These are phyloP conservation scores for Talaromyces stipitatus DNA, from an alignment of 495 filamentous ascomycete species.

Conservation along the genomic window DNA sequence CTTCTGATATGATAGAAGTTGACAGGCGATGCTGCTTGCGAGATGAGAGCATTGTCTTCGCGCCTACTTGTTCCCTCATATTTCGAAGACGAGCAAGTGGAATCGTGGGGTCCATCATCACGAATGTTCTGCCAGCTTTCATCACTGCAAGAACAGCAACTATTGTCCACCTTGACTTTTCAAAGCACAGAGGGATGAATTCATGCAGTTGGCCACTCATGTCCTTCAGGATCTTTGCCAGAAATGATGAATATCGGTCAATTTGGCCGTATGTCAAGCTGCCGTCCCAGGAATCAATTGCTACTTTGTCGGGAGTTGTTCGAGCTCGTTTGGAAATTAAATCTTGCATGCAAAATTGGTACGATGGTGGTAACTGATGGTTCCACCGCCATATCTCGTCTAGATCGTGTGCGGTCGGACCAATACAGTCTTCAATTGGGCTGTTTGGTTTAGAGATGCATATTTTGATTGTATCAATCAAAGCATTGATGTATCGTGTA, in stretches of 20 bases:
- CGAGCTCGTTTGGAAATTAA: constrained; percentile 30
- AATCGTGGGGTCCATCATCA: constrained; percentile 29
- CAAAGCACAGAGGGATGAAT: constrained; percentile 36
- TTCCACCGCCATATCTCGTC: constrained; percentile 29
- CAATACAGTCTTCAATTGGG: constrained; percentile 18
- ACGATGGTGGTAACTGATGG: constrained; percentile 18
- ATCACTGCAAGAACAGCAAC: constrained; percentile 36
- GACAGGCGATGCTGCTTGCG: constrained; percentile 19
- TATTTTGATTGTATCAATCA: constrained; percentile 22
- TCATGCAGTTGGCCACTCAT: constrained; percentile 25
- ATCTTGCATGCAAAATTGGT: constrained; percentile 38
- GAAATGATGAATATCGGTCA: constrained; percentile 24
- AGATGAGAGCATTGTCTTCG: constrained; percentile 26
- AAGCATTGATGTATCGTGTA: constrained; percentile 18
- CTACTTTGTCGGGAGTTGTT: constrained; percentile 23
- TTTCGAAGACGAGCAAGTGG: constrained; percentile 32
- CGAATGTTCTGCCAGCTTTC: constrained; percentile 33
- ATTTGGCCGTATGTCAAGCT: constrained; percentile 37
- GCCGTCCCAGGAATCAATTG: constrained; percentile 42
- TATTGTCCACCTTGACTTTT: constrained; percentile 41
- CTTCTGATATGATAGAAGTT: constrained; percentile 18
- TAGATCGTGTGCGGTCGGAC: constrained; percentile 20
- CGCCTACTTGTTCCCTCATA: constrained; percentile 25
- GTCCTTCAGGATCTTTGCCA: constrained; percentile 19
- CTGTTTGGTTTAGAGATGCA: constrained; percentile 16